These are phyloP conservation scores for Litchi chinensis DNA, from an alignment of 345 rosid genomes.

Conservation along the genomic window DNA sequence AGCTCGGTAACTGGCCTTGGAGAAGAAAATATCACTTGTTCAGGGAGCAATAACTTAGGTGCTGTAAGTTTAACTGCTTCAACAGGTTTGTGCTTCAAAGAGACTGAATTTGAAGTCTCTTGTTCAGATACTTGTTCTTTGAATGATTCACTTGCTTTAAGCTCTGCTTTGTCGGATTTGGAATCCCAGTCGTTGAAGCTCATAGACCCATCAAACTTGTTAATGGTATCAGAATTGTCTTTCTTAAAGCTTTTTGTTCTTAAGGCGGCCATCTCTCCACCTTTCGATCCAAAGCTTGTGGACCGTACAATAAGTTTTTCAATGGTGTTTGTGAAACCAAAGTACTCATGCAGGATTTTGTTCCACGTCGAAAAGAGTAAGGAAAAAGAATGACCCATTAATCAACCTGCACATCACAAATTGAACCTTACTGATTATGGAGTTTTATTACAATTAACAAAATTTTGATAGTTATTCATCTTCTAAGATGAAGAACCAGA, in stretches of 20 bases:
- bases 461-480: too few relatives aligned
- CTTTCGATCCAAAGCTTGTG: slow-evolving; percentile 30
- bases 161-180: slow-evolving; percentile 3
- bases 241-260: slow-evolving; percentile 41
- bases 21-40: slow-evolving; percentile 46
- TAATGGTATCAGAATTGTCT: slow-evolving; percentile 22
- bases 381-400: slow-evolving; percentile 59
- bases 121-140: slow-evolving; percentile 10
- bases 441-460: background rate
- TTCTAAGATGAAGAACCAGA: too few relatives aligned
- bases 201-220: slow-evolving; percentile 32
- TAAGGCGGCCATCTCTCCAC: slow-evolving; percentile 30
- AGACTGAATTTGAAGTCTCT: slow-evolving; percentile 17
- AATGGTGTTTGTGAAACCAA: slow-evolving; percentile 32
- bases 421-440: background rate
- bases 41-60: slow-evolving; percentile 51
- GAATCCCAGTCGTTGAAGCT: slow-evolving; percentile 46
- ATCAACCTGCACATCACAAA: slow-evolving; percentile 14
- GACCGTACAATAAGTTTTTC: slow-evolving; percentile 34
- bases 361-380: slow-evolving; percentile 45
- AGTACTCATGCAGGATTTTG: slow-evolving; percentile 38
- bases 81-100: slow-evolving; percentile 23
- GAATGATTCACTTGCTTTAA: too few relatives aligned
- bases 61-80: slow-evolving; percentile 35
- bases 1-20: slow-evolving; percentile 64